phyloP scores from a whole-genome alignment of 192 early-diverging fungal species.

The Glomus cerebriforme region DNA sequence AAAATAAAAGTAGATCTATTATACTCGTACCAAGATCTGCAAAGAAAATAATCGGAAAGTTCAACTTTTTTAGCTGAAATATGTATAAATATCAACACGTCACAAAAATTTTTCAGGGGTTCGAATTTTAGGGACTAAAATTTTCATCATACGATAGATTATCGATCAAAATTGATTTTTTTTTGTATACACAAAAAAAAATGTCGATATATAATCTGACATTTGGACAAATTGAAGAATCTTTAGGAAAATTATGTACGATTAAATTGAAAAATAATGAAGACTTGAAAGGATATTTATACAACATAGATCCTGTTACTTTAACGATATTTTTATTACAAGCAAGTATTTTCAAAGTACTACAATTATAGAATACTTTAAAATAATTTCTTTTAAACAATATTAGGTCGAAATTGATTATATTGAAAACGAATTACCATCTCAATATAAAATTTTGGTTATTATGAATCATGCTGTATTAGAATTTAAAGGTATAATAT shows the following conservation, averaged over 20 bases:
- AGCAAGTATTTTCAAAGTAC: not conserved
- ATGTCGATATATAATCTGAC: not conserved
- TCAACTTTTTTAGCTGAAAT: too few species aligned
- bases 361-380: not conserved
- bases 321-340: conserved; percentile 33
- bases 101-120: too few species aligned
- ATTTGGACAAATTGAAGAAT: conserved; percentile 25
- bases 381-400: not conserved
- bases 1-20: too few species aligned
- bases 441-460: conserved; percentile 25
- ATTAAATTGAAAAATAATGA: conserved; percentile 34
- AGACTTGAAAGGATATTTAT: conserved; percentile 34
- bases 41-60: too few species aligned
- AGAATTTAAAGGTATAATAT: conserved; percentile 15
- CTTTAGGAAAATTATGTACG: conserved; percentile 22
- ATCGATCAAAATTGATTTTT: too few species aligned
- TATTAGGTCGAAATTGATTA: not conserved
- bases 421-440: not conserved
- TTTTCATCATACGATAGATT: too few species aligned
- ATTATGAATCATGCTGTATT: not conserved
- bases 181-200: not conserved
- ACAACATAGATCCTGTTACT: conserved; percentile 43
- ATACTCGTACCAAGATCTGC: too few species aligned
- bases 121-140: too few species aligned
- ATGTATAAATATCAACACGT: too few species aligned